Conservation (phyloP, 2,329 filamentous ascomycete genomes). For the Phyllosticta citriasiana region DNA sequence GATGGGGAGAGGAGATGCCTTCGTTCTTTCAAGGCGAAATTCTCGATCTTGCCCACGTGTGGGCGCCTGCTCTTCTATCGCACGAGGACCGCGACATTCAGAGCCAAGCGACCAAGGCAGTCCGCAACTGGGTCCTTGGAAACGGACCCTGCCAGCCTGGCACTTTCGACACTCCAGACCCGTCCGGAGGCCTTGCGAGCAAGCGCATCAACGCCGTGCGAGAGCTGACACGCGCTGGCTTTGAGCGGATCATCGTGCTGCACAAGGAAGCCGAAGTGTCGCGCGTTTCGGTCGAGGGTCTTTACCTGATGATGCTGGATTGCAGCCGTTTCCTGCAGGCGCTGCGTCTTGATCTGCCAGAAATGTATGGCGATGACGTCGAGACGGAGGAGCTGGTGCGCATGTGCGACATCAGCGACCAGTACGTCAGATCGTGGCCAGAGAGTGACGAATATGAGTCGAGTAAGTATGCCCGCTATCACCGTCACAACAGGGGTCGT, state of each 20-base stretch:
- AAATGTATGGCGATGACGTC: not conserved
- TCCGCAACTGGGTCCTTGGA: conserved; percentile 18
- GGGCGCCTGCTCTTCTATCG: conserved; percentile 19
- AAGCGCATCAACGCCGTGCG: not conserved
- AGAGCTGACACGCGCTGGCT: not conserved
- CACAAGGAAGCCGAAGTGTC: conserved; percentile 1
- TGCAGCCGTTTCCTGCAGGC: not conserved
- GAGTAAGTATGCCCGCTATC: conserved; percentile 4
- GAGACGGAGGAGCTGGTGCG: not conserved
- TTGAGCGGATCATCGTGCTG: not conserved
- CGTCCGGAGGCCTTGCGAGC: not conserved
- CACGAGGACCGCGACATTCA: conserved; percentile 22
- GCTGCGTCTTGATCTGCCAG: not conserved
- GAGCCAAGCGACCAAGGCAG: conserved; percentile 14
- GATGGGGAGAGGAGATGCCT: not conserved
- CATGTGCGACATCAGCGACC: not conserved
- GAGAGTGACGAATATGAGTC: conserved; percentile 8
- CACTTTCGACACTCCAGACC: not conserved
- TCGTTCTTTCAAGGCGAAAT: conserved; percentile 18
- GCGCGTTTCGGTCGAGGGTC: not conserved
- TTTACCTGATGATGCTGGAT: not conserved
- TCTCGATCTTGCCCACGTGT: conserved; percentile 15
- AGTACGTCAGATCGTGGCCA: conserved; percentile 1
- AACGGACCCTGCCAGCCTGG: not conserved
- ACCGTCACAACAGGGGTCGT: not conserved